Percentiles rank a stretch among this genome's conserved stretches.
These are phyloP conservation scores for Tricholoma sp. DNA, from an alignment of 768 basidiomycete species.

Conservation along the genomic window DNA sequence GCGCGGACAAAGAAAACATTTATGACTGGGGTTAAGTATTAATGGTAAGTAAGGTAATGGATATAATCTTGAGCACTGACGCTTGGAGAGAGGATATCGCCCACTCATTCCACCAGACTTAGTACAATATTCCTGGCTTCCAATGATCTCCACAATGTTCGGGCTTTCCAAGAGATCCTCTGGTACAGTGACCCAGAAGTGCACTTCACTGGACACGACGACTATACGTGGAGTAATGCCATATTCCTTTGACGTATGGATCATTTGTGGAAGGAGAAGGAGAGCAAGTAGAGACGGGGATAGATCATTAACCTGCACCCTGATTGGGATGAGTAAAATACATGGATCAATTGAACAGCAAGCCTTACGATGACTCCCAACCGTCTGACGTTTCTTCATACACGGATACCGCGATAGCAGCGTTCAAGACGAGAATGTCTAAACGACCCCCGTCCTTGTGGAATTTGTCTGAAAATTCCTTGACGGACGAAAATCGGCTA, in stretches of 20 bases:
- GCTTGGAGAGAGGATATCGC: conserved; percentile 18
- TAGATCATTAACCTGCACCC: conserved; percentile 45
- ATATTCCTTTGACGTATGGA: conserved; percentile 28
- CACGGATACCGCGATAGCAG: conserved; percentile 16
- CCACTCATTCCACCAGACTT: conserved; percentile 2
- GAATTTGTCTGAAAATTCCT: too few species aligned
- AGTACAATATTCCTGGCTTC: conserved; percentile 26
- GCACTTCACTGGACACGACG: conserved; percentile 38
- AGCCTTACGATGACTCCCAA: neutral
- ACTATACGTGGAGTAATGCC: conserved; percentile 30
- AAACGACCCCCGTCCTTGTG: conserved; percentile 14
- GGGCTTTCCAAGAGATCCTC: conserved; percentile 14
- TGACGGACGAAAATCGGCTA: too few species aligned
- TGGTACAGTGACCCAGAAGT: conserved; percentile 24
- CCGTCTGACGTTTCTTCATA: conserved; percentile 18
- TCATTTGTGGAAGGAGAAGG: conserved; percentile 1
- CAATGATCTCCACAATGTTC: conserved; percentile 7
- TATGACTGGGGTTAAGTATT: conserved; percentile 24
- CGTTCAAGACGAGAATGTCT: conserved; percentile 45
- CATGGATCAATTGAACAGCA: neutral
- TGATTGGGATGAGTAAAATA: conserved; percentile 11
- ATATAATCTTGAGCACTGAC: conserved; percentile 9
- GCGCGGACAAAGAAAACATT: conserved; percentile 35
- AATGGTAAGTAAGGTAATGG: neutral
- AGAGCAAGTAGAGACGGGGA: conserved; percentile 34